Evolutionary conservation across 1,139 yeast species (phyloP), one percentile per base, ranked within the genome.

Genomic region (Kodamaea sp.): DNA sequence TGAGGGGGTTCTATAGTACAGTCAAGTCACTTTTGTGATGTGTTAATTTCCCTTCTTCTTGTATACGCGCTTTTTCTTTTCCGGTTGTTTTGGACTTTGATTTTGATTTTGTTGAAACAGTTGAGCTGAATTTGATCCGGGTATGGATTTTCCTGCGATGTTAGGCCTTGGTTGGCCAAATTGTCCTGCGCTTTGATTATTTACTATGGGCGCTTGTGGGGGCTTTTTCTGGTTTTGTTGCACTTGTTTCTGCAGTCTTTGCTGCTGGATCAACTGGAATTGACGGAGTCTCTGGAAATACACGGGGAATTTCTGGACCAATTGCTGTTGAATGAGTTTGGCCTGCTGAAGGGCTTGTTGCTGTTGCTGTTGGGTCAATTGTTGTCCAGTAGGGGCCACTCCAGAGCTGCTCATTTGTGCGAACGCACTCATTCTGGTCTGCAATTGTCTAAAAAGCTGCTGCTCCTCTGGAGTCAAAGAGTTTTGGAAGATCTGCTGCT

Each of bases 321-420:
- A 52, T 35, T 67, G 73, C 36, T 67, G 75, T 43, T 70, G 76
- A 27, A 67, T 55, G 22, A 59, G 43, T 38, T 68, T 67, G 8
- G 73, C 73, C 43, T 70, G 75, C 36, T 66, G 70, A 15, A 67
- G 47, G 1, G 76, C 75, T 41, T 67, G 73, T 42, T 67, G 74
- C 37, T 69, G 72, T 40, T 70, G 76, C 37, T 66, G 73, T 5
- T 69, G 69, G 3, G 64, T 66, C 36, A 70, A 59, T 36, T 63
- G 65, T 20, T 67, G 63, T 13, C 73, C 60, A 37, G 66, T 70
- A 7, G 76, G 75, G 1, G 75, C 69, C 9, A 66, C 51, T 1
- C 76, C 76, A 9, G 69, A 53, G 39, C 66, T 68, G 10, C 74
- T 72, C 75, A 70, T 70, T 42, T 62, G 60, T 2, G 65, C 68